Evolutionary conservation across 306 rosid species (phyloP), one percentile per base, ranked within the genome.

Genomic region (Elaeagnus macrophylla): DNA sequence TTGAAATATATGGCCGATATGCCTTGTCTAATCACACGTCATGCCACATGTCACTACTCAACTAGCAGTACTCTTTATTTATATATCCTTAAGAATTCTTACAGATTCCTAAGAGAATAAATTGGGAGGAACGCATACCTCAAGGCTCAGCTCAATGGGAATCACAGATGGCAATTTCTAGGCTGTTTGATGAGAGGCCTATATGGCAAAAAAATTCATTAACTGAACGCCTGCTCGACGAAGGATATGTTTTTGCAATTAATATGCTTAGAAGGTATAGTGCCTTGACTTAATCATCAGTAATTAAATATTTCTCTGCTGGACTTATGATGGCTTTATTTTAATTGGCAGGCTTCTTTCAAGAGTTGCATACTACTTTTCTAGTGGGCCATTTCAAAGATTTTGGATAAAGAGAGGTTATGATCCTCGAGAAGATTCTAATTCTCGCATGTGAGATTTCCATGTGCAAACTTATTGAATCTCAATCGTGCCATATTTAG

Each of bases 381-480:
- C 97, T 1, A 76, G 93, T 51, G 96, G 97, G 63, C 97, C 97
- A 51, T 91, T 84, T 79, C 82, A 68, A 51, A 78, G 96, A 72
- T 87, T 91, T 48, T 84, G 96, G 97, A 86, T 91, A 54, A 91
- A 69, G 80, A 91, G 78, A 65, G 97, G 96, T 67, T 91, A 84
- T 59, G 96, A 91, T 78, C 97, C 96, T 54, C 93, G 97, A 59
- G 82, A 84, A 71, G 86, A 82, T 56, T 75, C 78, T 42, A 79
- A 65, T 56, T 91, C 96, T 78, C 83, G 83, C 75, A 80, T 77
- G 96, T 91, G 65, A 82, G 95, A 47, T 10, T 57, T 61, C 37
- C 56, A 9, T 47, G 16, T 32, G 11, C 51, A 37, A 19, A 45
- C 56, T 18, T 6, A 9, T 59, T 58, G 54, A 20, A 37, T 60